Evolutionary conservation across 169 alveolate genomes (phyloP).

Genomic region (Hepatocystis sp.): DNA sequence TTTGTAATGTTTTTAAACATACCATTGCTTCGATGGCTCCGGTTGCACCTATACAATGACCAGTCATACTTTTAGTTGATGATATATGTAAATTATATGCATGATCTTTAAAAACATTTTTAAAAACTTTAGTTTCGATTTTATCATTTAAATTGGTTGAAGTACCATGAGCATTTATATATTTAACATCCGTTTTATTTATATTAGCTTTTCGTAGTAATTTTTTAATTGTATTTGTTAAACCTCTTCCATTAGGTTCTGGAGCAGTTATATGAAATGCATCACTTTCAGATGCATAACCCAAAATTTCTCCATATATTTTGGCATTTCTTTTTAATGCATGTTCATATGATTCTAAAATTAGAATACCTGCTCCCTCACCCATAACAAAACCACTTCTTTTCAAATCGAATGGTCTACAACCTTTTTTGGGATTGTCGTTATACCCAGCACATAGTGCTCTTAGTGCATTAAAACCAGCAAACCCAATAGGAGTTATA

Average conservation of each 20-base stretch:
- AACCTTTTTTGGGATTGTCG: slow-evolving; percentile 87
- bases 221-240: slow-evolving; percentile 74
- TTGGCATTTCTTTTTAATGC: slow-evolving; percentile 90
- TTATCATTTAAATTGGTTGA: slow-evolving; percentile 83
- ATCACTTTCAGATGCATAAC: slow-evolving; percentile 84
- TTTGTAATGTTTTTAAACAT: slow-evolving; percentile 81
- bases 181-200: slow-evolving; percentile 77
- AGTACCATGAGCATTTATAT: slow-evolving; percentile 86
- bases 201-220: slow-evolving; percentile 76
- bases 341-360: slow-evolving; percentile 89
- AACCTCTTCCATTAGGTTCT: slow-evolving; percentile 81
- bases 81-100: slow-evolving; percentile 81
- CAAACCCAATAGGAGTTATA: slow-evolving; percentile 84
- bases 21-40: slow-evolving; percentile 84
- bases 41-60: slow-evolving; percentile 85
- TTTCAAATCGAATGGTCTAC: slow-evolving; percentile 91
- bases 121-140: slow-evolving; percentile 80
- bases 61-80: slow-evolving; percentile 86
- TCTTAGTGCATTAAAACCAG: slow-evolving; percentile 85
- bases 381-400: slow-evolving; percentile 92
- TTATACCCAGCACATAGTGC: slow-evolving; percentile 86
- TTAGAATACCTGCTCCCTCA: slow-evolving; percentile 92
- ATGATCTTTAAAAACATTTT: slow-evolving; percentile 78
- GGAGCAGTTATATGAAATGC: slow-evolving; percentile 86
- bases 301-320: slow-evolving; percentile 90